These are phyloP conservation scores for Scenedesmus sp. DNA, from an alignment of 163 green algal genomes.

Conservation along the genomic window DNA sequence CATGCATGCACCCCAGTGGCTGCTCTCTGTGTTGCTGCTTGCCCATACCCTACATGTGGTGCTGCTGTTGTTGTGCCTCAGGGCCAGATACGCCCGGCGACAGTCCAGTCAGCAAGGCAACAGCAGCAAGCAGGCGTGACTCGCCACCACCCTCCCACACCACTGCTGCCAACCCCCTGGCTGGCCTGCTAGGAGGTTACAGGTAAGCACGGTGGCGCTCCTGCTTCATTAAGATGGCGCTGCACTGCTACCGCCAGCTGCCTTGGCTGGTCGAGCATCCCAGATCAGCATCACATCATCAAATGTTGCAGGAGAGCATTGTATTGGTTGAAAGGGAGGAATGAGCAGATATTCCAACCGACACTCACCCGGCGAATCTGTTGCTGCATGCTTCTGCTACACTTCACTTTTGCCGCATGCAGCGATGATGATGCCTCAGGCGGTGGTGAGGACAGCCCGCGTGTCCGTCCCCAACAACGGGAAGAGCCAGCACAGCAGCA, in stretches of 20 bases:
- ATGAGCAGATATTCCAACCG: not conserved
- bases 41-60: not conserved
- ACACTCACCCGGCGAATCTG: not conserved
- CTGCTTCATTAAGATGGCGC: not conserved
- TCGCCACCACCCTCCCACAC: not conserved
- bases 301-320: not conserved
- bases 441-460: conserved; percentile 29
- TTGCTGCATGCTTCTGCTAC: not conserved
- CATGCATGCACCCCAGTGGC: not conserved
- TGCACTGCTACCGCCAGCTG: not conserved
- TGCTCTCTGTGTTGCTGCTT: not conserved
- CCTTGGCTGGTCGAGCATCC: not conserved
- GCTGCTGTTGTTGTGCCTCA: not conserved
- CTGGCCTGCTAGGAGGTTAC: conserved; percentile 33
- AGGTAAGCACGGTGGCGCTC: conserved; percentile 8
- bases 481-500: not conserved
- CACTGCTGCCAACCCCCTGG: conserved; percentile 38
- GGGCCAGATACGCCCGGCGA: not conserved
- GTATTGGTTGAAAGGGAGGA: too few relatives aligned
- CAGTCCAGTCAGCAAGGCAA: not conserved
- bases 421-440: conserved; percentile 40
- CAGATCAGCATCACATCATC: not conserved
- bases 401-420: not conserved
- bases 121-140: not conserved
- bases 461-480: not conserved